Base-by-base conservation (phyloP, 495 filamentous ascomycete genomes). In the Trichoderma erinaceum region DNA sequence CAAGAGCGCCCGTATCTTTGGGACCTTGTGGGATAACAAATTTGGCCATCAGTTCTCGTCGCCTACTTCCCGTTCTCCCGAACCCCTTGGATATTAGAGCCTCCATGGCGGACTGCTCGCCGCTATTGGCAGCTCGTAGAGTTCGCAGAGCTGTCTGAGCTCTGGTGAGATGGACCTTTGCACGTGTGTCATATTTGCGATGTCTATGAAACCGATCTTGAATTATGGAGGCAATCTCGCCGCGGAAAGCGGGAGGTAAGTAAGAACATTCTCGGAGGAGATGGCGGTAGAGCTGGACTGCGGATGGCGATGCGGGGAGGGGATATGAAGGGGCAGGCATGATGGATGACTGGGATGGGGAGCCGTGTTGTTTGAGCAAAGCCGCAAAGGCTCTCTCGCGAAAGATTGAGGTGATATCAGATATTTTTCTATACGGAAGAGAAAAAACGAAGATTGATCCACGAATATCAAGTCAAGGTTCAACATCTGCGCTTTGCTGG, bases 231-330 rank as follows among this genome's bases (percentile, higher is more conserved):
- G 81, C 80, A 71, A 90, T 77, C 73, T 85, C 89, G 27, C 73
- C 71, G 50, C 88, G 87, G 35, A 90, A 89, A 64, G 85, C 73
- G 4, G 87, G 68, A 15, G 92, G 92, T 29, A 99, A 87, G 74
- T 97, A 96, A 68, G 89, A 87, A 29, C 87, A 85, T 81, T 97
- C 89, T 70, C 94, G 91, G 63, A 97, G 87, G 8, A 96, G 83
- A 44, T 88, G 86, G 41, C 95, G 88, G 70, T 90, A 87, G 41
- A 95, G 78, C 74, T 90, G 86, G 38, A 85, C 79, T 86, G 79
- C 70, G 83, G 82, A 67, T 72, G 74, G 18, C 72, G 76, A 46
- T 0, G 23, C 16, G 66, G 70, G 2, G 72, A 69, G 15, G 73
- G 61, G 52, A 67, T 71, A 4, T 71, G 71, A 29, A 72, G 73